Conservation (phyloP, 2,329 filamentous ascomycete genomes). For the Monosporascus cannonballus region DNA sequence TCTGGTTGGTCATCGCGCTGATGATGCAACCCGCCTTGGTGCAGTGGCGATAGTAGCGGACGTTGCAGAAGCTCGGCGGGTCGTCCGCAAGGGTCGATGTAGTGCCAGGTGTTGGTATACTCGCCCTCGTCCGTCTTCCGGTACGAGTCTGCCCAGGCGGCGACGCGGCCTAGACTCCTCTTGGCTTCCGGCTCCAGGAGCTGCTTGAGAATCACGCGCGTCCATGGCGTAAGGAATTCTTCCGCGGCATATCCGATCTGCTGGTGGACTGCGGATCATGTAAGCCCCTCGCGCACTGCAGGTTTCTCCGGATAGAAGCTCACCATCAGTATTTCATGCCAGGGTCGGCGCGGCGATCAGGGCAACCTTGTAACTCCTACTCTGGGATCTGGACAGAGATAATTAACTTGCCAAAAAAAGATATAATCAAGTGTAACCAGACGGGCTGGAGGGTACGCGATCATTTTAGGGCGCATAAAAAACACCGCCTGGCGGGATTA, state of each 20-base stretch:
- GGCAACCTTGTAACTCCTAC: neutral
- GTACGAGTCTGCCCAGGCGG: slow-evolving; percentile 34
- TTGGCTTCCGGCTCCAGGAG: slow-evolving; percentile 25
- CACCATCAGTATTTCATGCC: slow-evolving; percentile 16
- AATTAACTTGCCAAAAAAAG: too few species aligned
- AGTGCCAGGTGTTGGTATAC: slow-evolving; percentile 32
- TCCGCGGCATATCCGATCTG: slow-evolving; percentile 16
- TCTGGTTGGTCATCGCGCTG: slow-evolving; percentile 21
- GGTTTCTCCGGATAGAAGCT: neutral
- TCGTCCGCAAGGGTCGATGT: slow-evolving; percentile 34
- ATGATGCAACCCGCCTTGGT: slow-evolving; percentile 22
- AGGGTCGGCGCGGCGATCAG: slow-evolving; percentile 8
- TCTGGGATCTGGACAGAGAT: too few species aligned
- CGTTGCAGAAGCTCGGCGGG: slow-evolving; percentile 30
- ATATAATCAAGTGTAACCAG: too few species aligned
- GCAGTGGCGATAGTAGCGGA: slow-evolving; percentile 33
- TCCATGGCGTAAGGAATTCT: slow-evolving; percentile 12
- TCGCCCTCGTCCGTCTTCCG: slow-evolving; percentile 28
- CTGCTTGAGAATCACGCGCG: slow-evolving; percentile 20
- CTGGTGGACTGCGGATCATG: slow-evolving; percentile 10
- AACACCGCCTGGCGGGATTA: too few species aligned
- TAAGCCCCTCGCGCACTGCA: neutral
- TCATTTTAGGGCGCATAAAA: too few species aligned
- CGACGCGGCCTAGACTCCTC: slow-evolving; percentile 29
- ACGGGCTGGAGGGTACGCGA: too few species aligned